Percentiles rank a stretch among this genome's conserved stretches.
These are phyloP conservation scores for Aspergillus pseudoviridinutans DNA, from an alignment of 2,329 filamentous ascomycete species.

Conservation along the genomic window DNA sequence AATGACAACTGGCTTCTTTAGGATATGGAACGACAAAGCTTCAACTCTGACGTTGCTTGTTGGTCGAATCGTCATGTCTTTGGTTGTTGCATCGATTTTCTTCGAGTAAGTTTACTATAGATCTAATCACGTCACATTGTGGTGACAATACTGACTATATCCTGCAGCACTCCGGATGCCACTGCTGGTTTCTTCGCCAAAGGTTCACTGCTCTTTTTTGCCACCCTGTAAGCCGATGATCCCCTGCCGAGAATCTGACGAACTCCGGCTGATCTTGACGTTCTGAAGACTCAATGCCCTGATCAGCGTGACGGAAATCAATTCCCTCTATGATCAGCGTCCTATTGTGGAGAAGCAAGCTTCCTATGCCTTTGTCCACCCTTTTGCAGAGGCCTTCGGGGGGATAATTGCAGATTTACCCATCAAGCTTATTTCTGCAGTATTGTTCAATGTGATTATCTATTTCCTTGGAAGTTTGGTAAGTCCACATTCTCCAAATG, in stretches of 20 bases:
- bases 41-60: constrained; percentile 63
- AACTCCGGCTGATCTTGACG: constrained; percentile 42
- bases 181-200: constrained; percentile 73
- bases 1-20: constrained; percentile 15
- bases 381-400: constrained; percentile 77
- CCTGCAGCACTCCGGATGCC: constrained; percentile 64
- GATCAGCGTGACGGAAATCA: constrained; percentile 67
- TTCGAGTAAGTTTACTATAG: constrained; percentile 18
- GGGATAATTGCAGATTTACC: constrained; percentile 86
- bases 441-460: constrained; percentile 73
- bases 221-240: constrained; percentile 69
- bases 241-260: constrained; percentile 29
- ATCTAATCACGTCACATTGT: background rate
- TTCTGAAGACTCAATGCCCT: constrained; percentile 48
- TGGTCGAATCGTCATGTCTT: constrained; percentile 68
- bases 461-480: constrained; percentile 82
- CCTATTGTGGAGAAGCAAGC: constrained; percentile 90
- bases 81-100: constrained; percentile 65
- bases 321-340: constrained; percentile 83
- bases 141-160: constrained; percentile 29
- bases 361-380: constrained; percentile 85
- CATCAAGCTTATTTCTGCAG: constrained; percentile 69
- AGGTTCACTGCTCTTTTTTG: constrained; percentile 76
- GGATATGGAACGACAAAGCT: constrained; percentile 69
- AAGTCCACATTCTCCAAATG: constrained; percentile 1